Base-by-base conservation (phyloP, 2,329 filamentous ascomycete species). In the Ceratocystis huliohia region DNA sequence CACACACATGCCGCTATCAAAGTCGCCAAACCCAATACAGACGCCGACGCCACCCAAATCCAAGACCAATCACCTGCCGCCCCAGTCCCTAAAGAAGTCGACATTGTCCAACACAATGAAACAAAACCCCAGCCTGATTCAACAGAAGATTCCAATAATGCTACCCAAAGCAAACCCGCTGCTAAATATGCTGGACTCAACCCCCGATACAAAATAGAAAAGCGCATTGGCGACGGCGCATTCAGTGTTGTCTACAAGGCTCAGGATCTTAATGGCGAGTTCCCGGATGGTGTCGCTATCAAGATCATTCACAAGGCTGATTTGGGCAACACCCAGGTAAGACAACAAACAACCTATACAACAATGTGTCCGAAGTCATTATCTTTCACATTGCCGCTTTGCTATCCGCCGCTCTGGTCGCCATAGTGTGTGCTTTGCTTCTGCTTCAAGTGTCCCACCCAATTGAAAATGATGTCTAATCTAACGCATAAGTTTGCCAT, bases 231-330 rank as follows among this genome's bases (percentile, higher is more conserved):
- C 70, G 94, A 97, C 71, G 94, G 94, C 69, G 94, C 94, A 68
- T 99, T 99, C 81, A 97, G 93, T 80, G 97, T 97, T 73, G 94
- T 99, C 70, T 99, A 97, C 77, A 87, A 90, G 48, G 94, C 94
- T 46, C 84, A 82, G 71, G 94, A 99, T 75, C 75, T 78, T 59
- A 82, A 85, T 5, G 88, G 89, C 50, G 80, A 86, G 69, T 83
- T 84, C 69, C 85, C 84, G 70, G 88, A 97, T 74, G 64, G 65
- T 37, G 91, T 94, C 44, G 94, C 93, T 71, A 97, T 99, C 82
- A 99, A 99, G 77, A 94, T 99, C 64, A 94, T 99, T 70, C 88
- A 94, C 74, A 97, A 97, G 79, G 97, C 91, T 75, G 94, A 99
- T 78, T 96, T 99, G 90, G 97, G 96, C 78, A 92, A 87, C 71